Base-by-base conservation (phyloP, 1,284 basidiomycete species). In the Cutaneotrichosporon curvatum region DNA sequence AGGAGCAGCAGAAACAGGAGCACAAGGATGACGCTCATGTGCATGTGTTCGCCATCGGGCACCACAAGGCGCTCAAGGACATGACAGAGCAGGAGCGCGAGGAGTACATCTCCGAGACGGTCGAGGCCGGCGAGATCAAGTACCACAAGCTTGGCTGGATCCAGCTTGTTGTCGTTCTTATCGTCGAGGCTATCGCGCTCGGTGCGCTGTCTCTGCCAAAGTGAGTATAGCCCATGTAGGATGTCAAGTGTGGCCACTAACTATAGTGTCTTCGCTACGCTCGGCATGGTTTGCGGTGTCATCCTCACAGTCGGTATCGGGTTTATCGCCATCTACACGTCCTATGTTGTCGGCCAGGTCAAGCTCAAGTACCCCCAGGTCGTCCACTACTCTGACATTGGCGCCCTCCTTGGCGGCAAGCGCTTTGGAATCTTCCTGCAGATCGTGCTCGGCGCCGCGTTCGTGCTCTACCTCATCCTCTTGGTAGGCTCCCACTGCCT, bases 281-380 rank as follows among this genome's bases (percentile, higher is more conserved):
- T 53, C 8, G 51, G 51, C 5, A 53, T 53, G 51, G 45, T 45
- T 21, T 44, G 41, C 2, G 51, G 51, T n/a, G 39, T 41, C 9
- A 47, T 53, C 45, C 14, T 46, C 23, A 49, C 47, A 3, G 43
- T 53, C 25, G 47, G 41, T 16, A 50, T 53, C 18, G 51, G 51
- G 2, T 14, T 49, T 14, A 32, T 53, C 16, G 51, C 51, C 28
- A 49, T 53, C 32, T 53, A 53, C 47, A 50, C 47, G 4, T 53
- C 51, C 21, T 50, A 47, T 23, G 47, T 53, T 2, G 39, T 53
- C 34, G 51, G 51, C 4, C 47, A 50, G 41, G 51, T 53, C 51
- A 53, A 53, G 51, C 35, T 53, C 41, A 49, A 49, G 38, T 43
- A 41, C 42, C 51, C 51, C 20, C 51, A 53, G 37, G 47, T 53